phyloP scores from a whole-genome alignment of 805 yeast species.

The Metschnikowia santaceciliae region DNA sequence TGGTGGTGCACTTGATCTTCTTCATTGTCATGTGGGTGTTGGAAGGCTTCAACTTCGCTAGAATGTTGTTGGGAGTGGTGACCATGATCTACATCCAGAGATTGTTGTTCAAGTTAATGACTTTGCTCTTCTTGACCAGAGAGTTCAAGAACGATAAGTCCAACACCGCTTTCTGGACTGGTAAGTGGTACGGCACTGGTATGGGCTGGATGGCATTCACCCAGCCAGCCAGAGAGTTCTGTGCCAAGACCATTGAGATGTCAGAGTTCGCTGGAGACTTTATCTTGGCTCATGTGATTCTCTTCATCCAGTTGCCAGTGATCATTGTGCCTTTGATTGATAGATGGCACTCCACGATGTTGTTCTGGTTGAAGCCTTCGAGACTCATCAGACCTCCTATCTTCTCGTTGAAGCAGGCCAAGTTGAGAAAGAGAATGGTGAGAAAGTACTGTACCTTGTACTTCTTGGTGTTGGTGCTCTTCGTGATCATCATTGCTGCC shows the following conservation, averaged over 20 bases:
- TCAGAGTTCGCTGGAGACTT: conserved; percentile 97
- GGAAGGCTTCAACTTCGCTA: conserved; percentile 86
- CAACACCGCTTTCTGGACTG: conserved; percentile 99
- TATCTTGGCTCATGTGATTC: conserved; percentile 81
- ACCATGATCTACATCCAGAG: conserved; percentile 87
- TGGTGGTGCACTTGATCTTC: conserved; percentile 78
- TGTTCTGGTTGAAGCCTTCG: conserved; percentile 97
- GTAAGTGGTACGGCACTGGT: conserved; percentile 97
- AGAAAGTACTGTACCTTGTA: conserved; percentile 84
- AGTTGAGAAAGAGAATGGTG: conserved; percentile 96
- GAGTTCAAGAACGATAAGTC: conserved; percentile 95
- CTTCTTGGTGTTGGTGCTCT: conserved; percentile 63
- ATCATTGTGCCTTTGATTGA: conserved; percentile 83
- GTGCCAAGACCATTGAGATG: conserved; percentile 89
- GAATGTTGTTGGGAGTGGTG: conserved; percentile 81
- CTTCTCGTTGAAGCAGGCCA: conserved; percentile 92
- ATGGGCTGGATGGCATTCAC: conserved; percentile 92
- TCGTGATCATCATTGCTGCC: conserved; percentile 75
- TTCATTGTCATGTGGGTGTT: conserved; percentile 96
- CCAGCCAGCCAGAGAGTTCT: conserved; percentile 93
- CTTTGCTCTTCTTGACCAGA: conserved; percentile 76
- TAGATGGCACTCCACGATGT: conserved; percentile 96
- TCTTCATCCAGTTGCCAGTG: conserved; percentile 87
- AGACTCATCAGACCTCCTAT: conserved; percentile 98
- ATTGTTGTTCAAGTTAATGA: conserved; percentile 77